Conservation (phyloP, 2,329 filamentous ascomycete genomes). For the Phyllosticta citriasiana region DNA sequence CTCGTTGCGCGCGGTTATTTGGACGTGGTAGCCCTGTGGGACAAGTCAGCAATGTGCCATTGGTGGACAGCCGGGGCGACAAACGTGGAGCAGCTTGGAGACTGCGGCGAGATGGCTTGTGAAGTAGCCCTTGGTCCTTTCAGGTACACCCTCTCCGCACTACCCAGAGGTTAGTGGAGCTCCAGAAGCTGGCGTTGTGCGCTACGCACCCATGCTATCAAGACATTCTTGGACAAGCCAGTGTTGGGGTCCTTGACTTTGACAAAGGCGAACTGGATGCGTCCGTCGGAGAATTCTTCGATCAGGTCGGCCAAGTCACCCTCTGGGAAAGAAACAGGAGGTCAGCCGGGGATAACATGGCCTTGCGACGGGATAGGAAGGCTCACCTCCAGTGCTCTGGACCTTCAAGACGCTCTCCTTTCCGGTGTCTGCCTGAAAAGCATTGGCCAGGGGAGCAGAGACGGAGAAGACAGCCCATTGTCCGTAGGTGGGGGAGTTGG, state of each 20-base stretch:
- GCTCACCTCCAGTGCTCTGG: conserved; percentile 71
- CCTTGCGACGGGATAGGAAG: conserved; percentile 4
- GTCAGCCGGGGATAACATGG: conserved; percentile 16
- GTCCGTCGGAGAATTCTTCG: conserved; percentile 93
- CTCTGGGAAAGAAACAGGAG: conserved; percentile 43
- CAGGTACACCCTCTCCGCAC: conserved; percentile 97
- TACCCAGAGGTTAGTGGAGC: conserved; percentile 17
- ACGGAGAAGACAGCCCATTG: conserved; percentile 95
- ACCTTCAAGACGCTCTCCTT: conserved; percentile 97
- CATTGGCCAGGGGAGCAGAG: conserved; percentile 81
- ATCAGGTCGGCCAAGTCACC: conserved; percentile 83
- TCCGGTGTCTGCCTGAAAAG: conserved; percentile 73
- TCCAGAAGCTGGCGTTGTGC: not conserved
- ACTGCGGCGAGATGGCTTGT: conserved; percentile 87
- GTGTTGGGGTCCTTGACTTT: conserved; percentile 96
- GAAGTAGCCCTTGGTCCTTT: conserved; percentile 96
- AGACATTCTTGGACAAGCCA: conserved; percentile 75
- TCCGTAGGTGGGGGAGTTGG: conserved; percentile 68
- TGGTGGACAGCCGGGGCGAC: conserved; percentile 16
- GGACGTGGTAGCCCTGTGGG: conserved; percentile 80
- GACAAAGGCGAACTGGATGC: conserved; percentile 92
- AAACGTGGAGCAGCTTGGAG: conserved; percentile 76
- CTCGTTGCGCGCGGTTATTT: conserved; percentile 90
- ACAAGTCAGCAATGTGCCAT: not conserved
- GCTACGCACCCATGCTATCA: conserved; percentile 71